Evolutionary conservation across 2,329 filamentous ascomycete species (phyloP).

Genomic region (Cladosporium austrohemisphaericum): DNA sequence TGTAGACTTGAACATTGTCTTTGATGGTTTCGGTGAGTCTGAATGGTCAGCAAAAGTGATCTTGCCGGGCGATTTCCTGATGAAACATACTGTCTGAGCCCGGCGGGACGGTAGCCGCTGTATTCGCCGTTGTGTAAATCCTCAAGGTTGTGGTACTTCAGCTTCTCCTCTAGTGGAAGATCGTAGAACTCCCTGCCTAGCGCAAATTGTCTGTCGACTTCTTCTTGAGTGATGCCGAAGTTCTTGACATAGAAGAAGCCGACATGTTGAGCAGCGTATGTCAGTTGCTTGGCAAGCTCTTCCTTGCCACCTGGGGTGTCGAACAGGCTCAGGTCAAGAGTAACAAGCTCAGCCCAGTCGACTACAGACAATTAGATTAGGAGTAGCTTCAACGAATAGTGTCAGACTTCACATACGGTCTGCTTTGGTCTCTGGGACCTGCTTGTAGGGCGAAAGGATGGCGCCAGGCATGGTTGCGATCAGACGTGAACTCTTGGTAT

Average conservation of each 20-base stretch:
- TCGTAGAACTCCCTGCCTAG: slow-evolving; percentile 58
- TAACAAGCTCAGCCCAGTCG: slow-evolving; percentile 55
- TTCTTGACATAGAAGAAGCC: slow-evolving; percentile 64
- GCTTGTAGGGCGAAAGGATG: slow-evolving; percentile 26
- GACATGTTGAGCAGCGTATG: slow-evolving; percentile 47
- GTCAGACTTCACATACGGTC: slow-evolving; percentile 19
- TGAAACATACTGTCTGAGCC: slow-evolving; percentile 2
- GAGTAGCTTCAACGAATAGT: neutral
- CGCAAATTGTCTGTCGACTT: slow-evolving; percentile 59
- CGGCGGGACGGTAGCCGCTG: slow-evolving; percentile 24
- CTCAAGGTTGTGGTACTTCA: slow-evolving; percentile 45
- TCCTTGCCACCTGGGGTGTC: slow-evolving; percentile 54
- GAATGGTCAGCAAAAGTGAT: neutral
- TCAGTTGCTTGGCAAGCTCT: slow-evolving; percentile 51
- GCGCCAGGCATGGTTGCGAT: slow-evolving; percentile 5
- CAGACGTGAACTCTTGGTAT: neutral
- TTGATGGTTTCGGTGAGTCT: slow-evolving; percentile 8
- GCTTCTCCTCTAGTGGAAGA: slow-evolving; percentile 56
- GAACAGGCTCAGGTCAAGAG: slow-evolving; percentile 54
- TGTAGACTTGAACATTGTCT: slow-evolving; percentile 60
- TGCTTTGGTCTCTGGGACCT: slow-evolving; percentile 32
- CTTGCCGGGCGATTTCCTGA: too few species aligned
- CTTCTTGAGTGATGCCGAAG: slow-evolving; percentile 58
- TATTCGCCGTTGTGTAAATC: slow-evolving; percentile 31
- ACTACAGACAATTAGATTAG: slow-evolving; percentile 15